Base-by-base conservation (phyloP, 164 flowering plant species). In the Akebia trifoliata region DNA sequence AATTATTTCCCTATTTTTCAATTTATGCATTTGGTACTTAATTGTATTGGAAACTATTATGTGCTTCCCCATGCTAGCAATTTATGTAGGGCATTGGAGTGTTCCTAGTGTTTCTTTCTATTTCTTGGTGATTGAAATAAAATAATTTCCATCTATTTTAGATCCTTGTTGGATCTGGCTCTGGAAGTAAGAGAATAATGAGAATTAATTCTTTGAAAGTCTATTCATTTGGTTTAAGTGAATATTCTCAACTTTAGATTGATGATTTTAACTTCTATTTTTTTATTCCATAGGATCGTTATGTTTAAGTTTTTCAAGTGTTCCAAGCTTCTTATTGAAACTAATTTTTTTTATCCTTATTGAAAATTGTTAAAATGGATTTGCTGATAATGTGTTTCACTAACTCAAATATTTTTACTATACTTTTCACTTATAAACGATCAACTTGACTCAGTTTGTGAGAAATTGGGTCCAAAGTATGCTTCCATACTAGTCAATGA, bases 121-220 rank as follows among this genome's bases (percentile, higher is more conserved):
- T 14, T 31, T n/a, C 2, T 32, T 39, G 30, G 2, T 29, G n/a
- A 2, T 44, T 20, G 32, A 35, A 21, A 30, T 21, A 11, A 36
- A 32, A 22, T 32, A 40, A 46, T 28, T 60, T 44, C 18, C 6
- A 10, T 34, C 17, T 44, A 40, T 54, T 63, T 54, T 72, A 93
- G 98, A 80, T 93, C 26, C 97, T 93, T 68, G 99, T 93, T 61
- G 99, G 87, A 64, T 86, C 90, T 73, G 99, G 97, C 57, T 85
- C 89, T 31, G 82, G 79, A 76, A 79, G 75, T 12, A 84, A 83
- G 90, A 90, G 56, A 60, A 74, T 90, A 54, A 57, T 90, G 54
- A 85, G 68, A 80, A 72, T 93, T 30, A 93, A 89, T 53, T 73
- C 97, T 48, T 64, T 93, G 54, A 87, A 82, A 72, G 65, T 93